Evolutionary conservation across 2,329 filamentous ascomycete species (phyloP).

Genomic region (Fusarium sp.): DNA sequence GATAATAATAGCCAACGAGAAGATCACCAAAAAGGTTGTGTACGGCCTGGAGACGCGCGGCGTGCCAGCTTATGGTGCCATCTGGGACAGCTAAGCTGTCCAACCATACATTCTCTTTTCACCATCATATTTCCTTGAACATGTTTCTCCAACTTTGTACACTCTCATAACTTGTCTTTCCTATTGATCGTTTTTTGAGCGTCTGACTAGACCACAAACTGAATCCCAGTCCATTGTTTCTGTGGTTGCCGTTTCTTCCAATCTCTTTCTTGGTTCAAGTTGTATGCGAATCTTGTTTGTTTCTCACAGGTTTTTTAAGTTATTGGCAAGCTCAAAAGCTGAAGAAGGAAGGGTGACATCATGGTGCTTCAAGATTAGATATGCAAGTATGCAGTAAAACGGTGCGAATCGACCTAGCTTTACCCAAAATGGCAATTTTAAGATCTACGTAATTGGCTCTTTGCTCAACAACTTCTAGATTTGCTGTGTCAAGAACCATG

Average conservation of each 20-base stretch:
- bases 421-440: slow-evolving; percentile 31
- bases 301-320: background rate
- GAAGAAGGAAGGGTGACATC: slow-evolving; percentile 28
- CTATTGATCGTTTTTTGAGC: background rate
- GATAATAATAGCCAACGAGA: slow-evolving; percentile 76
- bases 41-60: slow-evolving; percentile 73
- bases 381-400: slow-evolving; percentile 37
- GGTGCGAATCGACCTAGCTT: slow-evolving; percentile 13
- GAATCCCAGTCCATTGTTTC: background rate
- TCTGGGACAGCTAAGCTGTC: slow-evolving; percentile 66
- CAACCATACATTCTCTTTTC: background rate
- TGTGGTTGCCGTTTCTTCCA: background rate
- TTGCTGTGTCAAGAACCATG: slow-evolving; percentile 23
- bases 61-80: slow-evolving; percentile 74
- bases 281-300: background rate
- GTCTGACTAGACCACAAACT: background rate
- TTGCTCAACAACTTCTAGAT: slow-evolving; percentile 11
- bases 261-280: background rate
- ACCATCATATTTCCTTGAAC: slow-evolving; percentile 1
- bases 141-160: background rate
- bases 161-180: background rate
- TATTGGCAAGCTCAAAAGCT: background rate
- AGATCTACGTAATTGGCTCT: slow-evolving; percentile 31
- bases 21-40: slow-evolving; percentile 72
- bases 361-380: slow-evolving; percentile 26